These are phyloP conservation scores for Funneliformis geosporum DNA, from an alignment of 192 early-diverging fungal species.

Conservation along the genomic window DNA sequence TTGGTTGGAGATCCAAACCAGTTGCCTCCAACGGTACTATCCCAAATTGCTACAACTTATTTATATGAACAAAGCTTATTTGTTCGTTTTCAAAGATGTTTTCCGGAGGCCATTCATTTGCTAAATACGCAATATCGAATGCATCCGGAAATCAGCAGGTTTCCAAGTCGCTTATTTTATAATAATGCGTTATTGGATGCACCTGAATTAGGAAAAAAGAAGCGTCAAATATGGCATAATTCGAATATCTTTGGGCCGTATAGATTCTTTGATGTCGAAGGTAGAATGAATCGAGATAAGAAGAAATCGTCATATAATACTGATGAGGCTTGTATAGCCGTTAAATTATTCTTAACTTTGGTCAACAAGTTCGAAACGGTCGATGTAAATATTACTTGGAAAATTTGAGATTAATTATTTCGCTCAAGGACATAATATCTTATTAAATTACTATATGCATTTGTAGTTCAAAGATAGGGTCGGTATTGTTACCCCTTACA, in stretches of 20 bases:
- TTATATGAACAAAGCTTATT: conserved; percentile 89
- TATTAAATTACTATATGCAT: conserved; percentile 21
- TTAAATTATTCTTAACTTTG: conserved; percentile 68
- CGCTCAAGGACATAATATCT: background rate
- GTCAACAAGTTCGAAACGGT: conserved; percentile 57
- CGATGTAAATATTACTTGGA: conserved; percentile 47
- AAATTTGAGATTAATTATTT: background rate
- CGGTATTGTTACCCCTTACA: conserved; percentile 94
- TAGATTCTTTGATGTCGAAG: conserved; percentile 70
- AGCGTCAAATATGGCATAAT: conserved; percentile 75
- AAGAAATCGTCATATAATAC: conserved; percentile 72
- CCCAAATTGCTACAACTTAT: conserved; percentile 62
- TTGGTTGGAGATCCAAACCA: conserved; percentile 95
- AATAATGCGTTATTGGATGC: conserved; percentile 72
- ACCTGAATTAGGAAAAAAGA: conserved; percentile 60
- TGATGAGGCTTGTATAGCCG: conserved; percentile 75
- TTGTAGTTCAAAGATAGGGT: conserved; percentile 66
- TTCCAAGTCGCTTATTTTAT: conserved; percentile 84
- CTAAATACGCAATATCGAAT: conserved; percentile 97
- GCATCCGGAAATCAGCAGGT: conserved; percentile 87
- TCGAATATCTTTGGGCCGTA: conserved; percentile 70
- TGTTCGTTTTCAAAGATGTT: conserved; percentile 74
- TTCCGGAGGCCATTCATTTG: conserved; percentile 68
- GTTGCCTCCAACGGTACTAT: conserved; percentile 90
- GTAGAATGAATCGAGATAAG: conserved; percentile 59